phyloP scores from a whole-genome alignment of 2,329 filamentous ascomycete species.

The Myriosclerotinia duriaeana region DNA sequence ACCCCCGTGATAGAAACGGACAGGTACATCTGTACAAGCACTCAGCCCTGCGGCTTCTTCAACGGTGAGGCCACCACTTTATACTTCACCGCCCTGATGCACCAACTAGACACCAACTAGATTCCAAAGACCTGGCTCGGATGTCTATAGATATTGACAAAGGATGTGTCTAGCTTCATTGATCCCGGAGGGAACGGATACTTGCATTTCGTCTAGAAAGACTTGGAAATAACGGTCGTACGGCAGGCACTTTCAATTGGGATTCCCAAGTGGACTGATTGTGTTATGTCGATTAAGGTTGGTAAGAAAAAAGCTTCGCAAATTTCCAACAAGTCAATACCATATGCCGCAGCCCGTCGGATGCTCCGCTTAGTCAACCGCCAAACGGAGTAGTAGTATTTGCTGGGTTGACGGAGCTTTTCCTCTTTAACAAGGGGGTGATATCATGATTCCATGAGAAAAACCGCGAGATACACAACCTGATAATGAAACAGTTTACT shows the following conservation, averaged over 20 bases:
- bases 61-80: slow-evolving; percentile 32
- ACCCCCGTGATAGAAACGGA: slow-evolving; percentile 26
- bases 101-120: slow-evolving; percentile 10
- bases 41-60: slow-evolving; percentile 37
- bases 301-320: neutral
- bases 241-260: neutral
- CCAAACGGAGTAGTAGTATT: slow-evolving; percentile 6
- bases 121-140: slow-evolving; percentile 32
- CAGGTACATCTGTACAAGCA: slow-evolving; percentile 26
- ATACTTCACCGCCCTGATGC: slow-evolving; percentile 31
- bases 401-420: slow-evolving; percentile 10
- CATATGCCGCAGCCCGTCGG: slow-evolving; percentile 26
- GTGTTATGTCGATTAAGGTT: slow-evolving; percentile 19
- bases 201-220: slow-evolving; percentile 20
- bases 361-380: slow-evolving; percentile 24
- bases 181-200: slow-evolving; percentile 16
- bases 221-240: slow-evolving; percentile 19
- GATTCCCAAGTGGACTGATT: slow-evolving; percentile 8
- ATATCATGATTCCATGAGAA: neutral
- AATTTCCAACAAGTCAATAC: neutral
- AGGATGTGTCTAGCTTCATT: slow-evolving; percentile 13
- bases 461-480: slow-evolving; percentile 25
- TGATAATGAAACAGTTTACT: slow-evolving; percentile 24
- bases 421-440: slow-evolving; percentile 9
- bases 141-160: slow-evolving; percentile 11